Evolutionary conservation across 2,329 filamentous ascomycete species (phyloP).

Genomic region (Exophiala sp.): DNA sequence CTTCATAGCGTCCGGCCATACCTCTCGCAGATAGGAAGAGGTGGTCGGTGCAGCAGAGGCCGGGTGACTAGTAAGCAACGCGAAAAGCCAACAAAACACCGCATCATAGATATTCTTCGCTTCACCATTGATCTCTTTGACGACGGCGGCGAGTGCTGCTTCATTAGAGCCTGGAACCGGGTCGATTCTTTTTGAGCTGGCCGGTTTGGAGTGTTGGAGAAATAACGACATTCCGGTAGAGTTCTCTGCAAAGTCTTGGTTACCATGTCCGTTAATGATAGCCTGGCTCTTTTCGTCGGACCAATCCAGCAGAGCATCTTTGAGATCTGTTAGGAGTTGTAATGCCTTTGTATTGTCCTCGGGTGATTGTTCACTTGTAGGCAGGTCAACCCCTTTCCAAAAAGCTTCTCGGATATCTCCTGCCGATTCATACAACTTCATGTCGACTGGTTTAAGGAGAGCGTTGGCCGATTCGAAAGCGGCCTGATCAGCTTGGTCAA

Average conservation of each 20-base stretch:
- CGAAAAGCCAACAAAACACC: conserved; percentile 50
- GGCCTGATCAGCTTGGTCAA: conserved; percentile 52
- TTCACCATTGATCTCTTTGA: conserved; percentile 42
- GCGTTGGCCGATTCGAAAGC: conserved; percentile 50
- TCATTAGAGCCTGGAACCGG: conserved; percentile 39
- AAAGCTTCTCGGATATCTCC: conserved; percentile 35
- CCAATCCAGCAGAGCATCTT: conserved; percentile 40
- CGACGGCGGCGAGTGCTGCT: conserved; percentile 38
- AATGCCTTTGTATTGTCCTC: conserved; percentile 21
- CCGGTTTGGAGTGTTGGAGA: conserved; percentile 50
- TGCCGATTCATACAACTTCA: conserved; percentile 32
- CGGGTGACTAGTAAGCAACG: conserved; percentile 36
- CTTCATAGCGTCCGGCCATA: conserved; percentile 53
- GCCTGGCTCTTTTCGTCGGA: conserved; percentile 41
- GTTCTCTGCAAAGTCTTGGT: conserved; percentile 44
- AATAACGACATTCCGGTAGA: conserved; percentile 49
- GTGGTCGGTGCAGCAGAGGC: conserved; percentile 18
- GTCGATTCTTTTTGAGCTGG: conserved; percentile 36
- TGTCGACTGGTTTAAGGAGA: conserved; percentile 48
- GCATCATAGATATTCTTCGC: conserved; percentile 48
- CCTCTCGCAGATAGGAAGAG: conserved; percentile 49
- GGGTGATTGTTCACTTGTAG: neutral
- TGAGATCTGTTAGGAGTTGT: conserved; percentile 42
- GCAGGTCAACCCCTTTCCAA: conserved; percentile 9
- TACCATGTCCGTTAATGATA: conserved; percentile 45